phyloP scores from a whole-genome alignment of 108 stramenopile genomes.

The Schizochytrium sp. region DNA sequence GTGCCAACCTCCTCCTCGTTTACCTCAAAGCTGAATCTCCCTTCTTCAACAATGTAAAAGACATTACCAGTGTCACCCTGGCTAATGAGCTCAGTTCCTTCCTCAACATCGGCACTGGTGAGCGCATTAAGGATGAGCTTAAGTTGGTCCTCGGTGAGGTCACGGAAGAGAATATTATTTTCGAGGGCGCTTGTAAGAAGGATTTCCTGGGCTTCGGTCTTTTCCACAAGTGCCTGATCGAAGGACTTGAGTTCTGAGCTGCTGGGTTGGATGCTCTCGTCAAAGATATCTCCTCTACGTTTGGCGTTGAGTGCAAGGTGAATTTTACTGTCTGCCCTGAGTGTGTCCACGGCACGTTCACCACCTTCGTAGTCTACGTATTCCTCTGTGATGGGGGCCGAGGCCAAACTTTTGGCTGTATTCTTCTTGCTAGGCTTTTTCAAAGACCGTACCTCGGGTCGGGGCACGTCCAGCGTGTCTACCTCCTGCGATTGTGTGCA shows the following conservation, averaged over 20 bases:
- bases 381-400: background rate
- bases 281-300: constrained; percentile 43
- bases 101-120: background rate
- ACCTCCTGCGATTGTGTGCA: background rate
- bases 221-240: constrained; percentile 17
- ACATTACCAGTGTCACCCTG: constrained; percentile 92
- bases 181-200: background rate
- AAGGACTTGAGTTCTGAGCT: constrained; percentile 14
- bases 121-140: constrained; percentile 51
- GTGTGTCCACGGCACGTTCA: background rate
- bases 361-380: background rate
- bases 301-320: constrained; percentile 46
- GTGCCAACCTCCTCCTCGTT: constrained; percentile 26
- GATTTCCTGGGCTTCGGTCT: background rate
- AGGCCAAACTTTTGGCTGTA: constrained; percentile 21
- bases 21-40: constrained; percentile 73
- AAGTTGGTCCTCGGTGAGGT: constrained; percentile 52
- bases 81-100: constrained; percentile 82
- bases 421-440: background rate
- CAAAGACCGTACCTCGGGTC: background rate
- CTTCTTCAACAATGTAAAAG: constrained; percentile 92
- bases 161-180: constrained; percentile 55
- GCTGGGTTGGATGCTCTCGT: constrained; percentile 45
- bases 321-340: constrained; percentile 38
- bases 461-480: background rate